Evolutionary conservation across 2,329 filamentous ascomycete species (phyloP).

Genomic region (Ascosphaera acerosa): DNA sequence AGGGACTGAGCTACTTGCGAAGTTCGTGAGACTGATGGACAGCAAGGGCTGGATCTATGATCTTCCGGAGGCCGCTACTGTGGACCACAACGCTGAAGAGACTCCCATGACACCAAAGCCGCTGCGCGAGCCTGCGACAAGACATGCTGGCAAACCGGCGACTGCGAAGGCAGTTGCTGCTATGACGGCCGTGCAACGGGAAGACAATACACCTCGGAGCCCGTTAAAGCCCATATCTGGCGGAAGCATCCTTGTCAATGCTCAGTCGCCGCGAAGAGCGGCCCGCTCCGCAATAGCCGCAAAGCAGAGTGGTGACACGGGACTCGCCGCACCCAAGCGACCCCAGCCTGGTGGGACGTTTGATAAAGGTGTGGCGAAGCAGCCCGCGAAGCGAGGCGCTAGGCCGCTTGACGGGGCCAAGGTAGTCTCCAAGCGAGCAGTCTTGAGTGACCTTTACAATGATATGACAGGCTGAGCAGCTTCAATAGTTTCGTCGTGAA

Average conservation of each 20-base stretch:
- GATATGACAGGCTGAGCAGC: conserved; percentile 22
- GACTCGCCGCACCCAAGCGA: conserved; percentile 3
- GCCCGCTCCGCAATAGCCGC: not conserved
- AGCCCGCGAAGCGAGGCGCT: conserved; percentile 34
- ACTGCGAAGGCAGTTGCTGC: conserved; percentile 4
- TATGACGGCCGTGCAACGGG: conserved; percentile 5
- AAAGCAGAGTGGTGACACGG: conserved; percentile 6
- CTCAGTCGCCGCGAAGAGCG: conserved; percentile 11
- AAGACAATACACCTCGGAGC: not conserved
- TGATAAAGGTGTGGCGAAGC: conserved; percentile 13
- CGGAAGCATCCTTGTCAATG: not conserved
- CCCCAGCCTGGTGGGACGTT: not conserved
- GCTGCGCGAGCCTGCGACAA: not conserved
- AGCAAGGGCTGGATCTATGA: conserved; percentile 56
- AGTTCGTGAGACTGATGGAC: conserved; percentile 56
- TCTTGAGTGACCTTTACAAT: conserved; percentile 56
- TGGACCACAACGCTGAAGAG: conserved; percentile 40
- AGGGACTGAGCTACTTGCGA: conserved; percentile 46
- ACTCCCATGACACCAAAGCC: not conserved
- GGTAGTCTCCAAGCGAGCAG: conserved; percentile 38
- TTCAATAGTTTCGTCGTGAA: not conserved
- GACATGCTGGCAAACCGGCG: not conserved
- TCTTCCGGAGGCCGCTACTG: conserved; percentile 36
- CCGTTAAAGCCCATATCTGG: not conserved
- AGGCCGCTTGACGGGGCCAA: conserved; percentile 24